Evolutionary conservation across 306 rosid species (phyloP), one percentile per base, ranked within the genome.

Genomic region (Quercus ilex): DNA sequence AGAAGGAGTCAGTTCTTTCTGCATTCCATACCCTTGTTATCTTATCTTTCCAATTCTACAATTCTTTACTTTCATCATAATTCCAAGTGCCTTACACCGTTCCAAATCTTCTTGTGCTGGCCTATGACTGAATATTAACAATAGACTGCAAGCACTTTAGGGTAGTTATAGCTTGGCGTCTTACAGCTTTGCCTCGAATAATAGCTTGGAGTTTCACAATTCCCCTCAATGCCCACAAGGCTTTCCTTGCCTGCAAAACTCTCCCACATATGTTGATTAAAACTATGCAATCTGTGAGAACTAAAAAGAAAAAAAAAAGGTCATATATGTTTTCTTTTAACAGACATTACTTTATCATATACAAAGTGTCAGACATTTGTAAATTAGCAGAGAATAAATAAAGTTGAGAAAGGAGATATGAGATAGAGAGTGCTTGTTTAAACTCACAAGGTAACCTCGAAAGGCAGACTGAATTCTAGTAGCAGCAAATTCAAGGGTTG

Each of bases 181-280:
- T 86, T 62, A 95, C 99, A 49, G 97, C 95, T 83, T 90, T 78
- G 65, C 99, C 99, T 5, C 99, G 86, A 20, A 95, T 92, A 55
- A 95, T 86, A 18, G 99, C 99, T 88, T 95, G 99, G 64, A 95
- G 99, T 80, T 82, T 95, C 83, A 95, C 99, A 78, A 95, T 92
- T 79, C 99, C 99, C 88, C 89, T 92, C 77, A 95, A 82, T 80
- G 99, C 99, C 72, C 91, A 64, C 87, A 91, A 81, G 60, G 99
- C 99, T 81, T 91, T 91, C 84, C 82, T 95, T 77, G 99, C 98
- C 99, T 95, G 85, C 55, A 80, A 83, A 38, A 28, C 41, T 62
- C 70, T n/a, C 55, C 56, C 51, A 67, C 43, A 19, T 55, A 77
- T 14, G 38, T 53, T 73, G 23, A 52, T 72, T 59, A 53, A 71